These are phyloP conservation scores for Candida chilensis DNA, from an alignment of 805 yeast species.

Conservation along the genomic window DNA sequence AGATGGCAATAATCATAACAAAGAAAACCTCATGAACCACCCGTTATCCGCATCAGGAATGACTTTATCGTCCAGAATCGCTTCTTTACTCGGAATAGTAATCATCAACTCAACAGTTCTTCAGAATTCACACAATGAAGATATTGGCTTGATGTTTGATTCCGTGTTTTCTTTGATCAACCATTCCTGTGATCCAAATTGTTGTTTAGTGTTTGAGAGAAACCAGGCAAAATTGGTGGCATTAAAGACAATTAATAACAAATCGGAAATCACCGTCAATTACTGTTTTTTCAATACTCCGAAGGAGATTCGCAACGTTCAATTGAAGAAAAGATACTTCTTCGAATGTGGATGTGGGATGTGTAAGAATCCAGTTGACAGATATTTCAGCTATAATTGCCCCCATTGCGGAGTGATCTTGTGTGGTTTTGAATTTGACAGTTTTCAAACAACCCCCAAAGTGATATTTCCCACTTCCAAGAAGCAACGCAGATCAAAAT, in stretches of 20 bases:
- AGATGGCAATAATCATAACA: too few relatives aligned
- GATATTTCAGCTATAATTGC: conserved; percentile 15
- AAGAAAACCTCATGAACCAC: too few relatives aligned
- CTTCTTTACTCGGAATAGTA: too few relatives aligned
- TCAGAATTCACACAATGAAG: conserved; percentile 13
- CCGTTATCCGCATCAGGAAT: too few relatives aligned
- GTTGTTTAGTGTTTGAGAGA: conserved; percentile 10
- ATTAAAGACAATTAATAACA: conserved; percentile 7
- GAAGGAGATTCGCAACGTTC: conserved; percentile 11
- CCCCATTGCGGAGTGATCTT: conserved; percentile 12
- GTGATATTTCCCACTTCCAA: too few relatives aligned
- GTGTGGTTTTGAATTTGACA: too few relatives aligned
- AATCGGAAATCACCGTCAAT: conserved; percentile 17
- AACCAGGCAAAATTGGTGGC: conserved; percentile 9
- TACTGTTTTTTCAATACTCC: conserved; percentile 18
- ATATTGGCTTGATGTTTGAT: conserved; percentile 23
- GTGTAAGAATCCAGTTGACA: conserved; percentile 14
- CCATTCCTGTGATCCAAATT: conserved; percentile 30
- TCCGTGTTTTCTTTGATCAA: conserved; percentile 25
- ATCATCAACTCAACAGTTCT: conserved; percentile 18
- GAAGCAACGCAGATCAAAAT: too few relatives aligned
- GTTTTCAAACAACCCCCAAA: too few relatives aligned
- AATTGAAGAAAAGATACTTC: conserved; percentile 14
- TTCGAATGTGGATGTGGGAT: conserved; percentile 21
- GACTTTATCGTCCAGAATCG: too few relatives aligned